Conservation (phyloP, 1,284 basidiomycete genomes). For the Ceratobasidium sp. region DNA sequence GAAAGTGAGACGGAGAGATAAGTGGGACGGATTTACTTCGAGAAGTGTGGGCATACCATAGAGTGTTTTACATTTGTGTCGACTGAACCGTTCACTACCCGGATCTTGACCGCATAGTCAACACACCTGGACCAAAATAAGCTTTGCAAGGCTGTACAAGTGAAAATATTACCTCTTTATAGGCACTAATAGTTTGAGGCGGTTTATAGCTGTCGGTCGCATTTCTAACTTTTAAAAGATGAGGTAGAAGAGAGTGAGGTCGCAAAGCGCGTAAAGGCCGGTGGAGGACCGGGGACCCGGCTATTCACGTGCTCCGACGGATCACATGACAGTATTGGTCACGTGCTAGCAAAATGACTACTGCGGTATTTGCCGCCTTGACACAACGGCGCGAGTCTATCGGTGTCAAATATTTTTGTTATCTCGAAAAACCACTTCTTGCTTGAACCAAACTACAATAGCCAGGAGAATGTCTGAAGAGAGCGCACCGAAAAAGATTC, state of each 20-base stretch:
- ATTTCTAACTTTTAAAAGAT: conserved; percentile 59
- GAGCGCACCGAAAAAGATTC: conserved; percentile 16
- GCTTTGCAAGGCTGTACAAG: no score
- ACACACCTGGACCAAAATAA: conserved; percentile 69
- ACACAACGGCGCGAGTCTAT: not conserved
- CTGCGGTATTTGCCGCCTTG: not conserved
- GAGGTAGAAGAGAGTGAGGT: not conserved
- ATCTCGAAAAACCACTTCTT: not conserved
- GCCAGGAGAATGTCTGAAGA: conserved; percentile 28
- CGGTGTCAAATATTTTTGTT: not conserved
- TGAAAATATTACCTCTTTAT: conserved; percentile 88
- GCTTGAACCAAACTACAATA: not conserved
- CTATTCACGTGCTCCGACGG: conserved; percentile 26
- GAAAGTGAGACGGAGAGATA: conserved; percentile 4
- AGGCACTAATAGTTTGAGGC: conserved; percentile 91
- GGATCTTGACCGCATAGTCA: conserved; percentile 93
- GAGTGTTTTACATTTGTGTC: conserved; percentile 97
- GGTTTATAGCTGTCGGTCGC: conserved; percentile 77
- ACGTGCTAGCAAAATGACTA: conserved; percentile 14
- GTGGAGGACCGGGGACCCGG: conserved; percentile 36
- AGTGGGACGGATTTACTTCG: not conserved
- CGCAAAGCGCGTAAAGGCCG: conserved; percentile 27
- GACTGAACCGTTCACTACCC: conserved; percentile 91
- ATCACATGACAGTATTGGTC: not conserved
- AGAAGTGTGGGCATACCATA: conserved; percentile 73